These are phyloP conservation scores for Hibiscus tridactylites DNA, from an alignment of 345 rosid genomes.

Conservation along the genomic window DNA sequence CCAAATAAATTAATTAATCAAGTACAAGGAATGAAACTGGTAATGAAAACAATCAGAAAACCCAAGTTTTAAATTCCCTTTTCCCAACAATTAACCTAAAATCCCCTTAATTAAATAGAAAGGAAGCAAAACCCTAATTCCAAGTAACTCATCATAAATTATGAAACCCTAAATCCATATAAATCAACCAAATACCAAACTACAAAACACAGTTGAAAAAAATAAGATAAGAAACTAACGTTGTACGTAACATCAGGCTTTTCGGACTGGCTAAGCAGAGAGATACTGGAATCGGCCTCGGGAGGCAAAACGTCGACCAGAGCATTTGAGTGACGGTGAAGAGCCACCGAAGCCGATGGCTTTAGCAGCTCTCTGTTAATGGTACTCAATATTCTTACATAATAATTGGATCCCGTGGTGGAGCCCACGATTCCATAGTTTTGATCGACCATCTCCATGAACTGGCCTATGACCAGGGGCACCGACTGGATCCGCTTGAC, in stretches of 20 bases:
- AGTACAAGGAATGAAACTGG: background rate
- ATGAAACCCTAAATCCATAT: background rate
- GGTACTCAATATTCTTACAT: conserved; percentile 87
- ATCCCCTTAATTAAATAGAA: background rate
- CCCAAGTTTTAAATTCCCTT: background rate
- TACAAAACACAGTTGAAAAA: background rate
- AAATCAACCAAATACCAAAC: background rate
- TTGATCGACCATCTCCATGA: conserved; percentile 99
- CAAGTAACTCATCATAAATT: background rate
- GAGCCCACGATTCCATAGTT: conserved; percentile 99
- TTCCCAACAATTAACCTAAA: background rate
- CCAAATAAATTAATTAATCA: background rate
- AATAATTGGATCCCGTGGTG: conserved; percentile 95
- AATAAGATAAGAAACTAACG: conserved; percentile 27
- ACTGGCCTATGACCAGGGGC: conserved; percentile 91
- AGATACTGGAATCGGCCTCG: conserved; percentile 96
- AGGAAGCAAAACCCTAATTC: conserved; percentile 16
- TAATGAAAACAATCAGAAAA: background rate
- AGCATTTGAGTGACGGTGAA: conserved; percentile 95
- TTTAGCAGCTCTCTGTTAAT: conserved; percentile 83
- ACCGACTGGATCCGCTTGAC: conserved; percentile 97
- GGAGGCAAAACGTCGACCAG: conserved; percentile 97
- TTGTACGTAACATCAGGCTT: conserved; percentile 93
- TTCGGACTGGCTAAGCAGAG: conserved; percentile 93
- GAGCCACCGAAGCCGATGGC: conserved; percentile 97